Evolutionary conservation across 2,329 filamentous ascomycete genomes (phyloP).

Genomic region (Curvularia eragrostidis): DNA sequence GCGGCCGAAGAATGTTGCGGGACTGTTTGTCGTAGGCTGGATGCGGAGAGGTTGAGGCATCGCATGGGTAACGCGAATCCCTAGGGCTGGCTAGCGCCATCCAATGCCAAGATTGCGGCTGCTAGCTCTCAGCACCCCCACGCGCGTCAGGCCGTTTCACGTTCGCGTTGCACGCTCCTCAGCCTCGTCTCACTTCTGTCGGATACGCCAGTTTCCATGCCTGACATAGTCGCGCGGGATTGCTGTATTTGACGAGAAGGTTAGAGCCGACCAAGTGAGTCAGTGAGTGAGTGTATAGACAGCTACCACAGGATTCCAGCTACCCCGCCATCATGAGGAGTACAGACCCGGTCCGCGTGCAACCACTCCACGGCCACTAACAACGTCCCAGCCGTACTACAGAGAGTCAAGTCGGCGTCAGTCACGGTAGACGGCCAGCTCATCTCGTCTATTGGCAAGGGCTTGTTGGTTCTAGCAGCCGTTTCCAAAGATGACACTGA

Average conservation of each 20-base stretch:
- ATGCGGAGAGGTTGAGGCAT: constrained; percentile 39
- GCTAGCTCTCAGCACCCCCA: constrained; percentile 18
- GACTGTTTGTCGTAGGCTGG: constrained; percentile 31
- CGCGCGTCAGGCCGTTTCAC: constrained; percentile 24
- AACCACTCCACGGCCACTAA: constrained; percentile 22
- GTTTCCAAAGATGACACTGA: constrained; percentile 88
- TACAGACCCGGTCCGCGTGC: constrained; percentile 19
- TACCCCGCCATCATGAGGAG: constrained; percentile 34
- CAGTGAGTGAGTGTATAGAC: background rate
- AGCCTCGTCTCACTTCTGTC: constrained; percentile 14
- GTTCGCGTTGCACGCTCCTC: constrained; percentile 15
- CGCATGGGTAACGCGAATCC: constrained; percentile 33
- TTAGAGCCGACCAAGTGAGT: constrained; percentile 2
- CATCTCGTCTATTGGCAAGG: constrained; percentile 88
- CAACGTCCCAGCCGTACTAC: constrained; percentile 75
- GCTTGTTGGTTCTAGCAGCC: constrained; percentile 88
- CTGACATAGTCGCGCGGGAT: constrained; percentile 12
- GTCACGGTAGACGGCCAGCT: constrained; percentile 92
- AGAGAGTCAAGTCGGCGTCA: constrained; percentile 92
- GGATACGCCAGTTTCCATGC: constrained; percentile 12
- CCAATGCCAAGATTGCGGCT: constrained; percentile 27
- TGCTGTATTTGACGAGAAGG: background rate
- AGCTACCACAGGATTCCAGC: background rate
- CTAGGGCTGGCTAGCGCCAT: constrained; percentile 28
- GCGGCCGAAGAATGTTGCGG: constrained; percentile 21